Conservation (phyloP, 768 basidiomycete genomes). For the Calocybe indica region DNA sequence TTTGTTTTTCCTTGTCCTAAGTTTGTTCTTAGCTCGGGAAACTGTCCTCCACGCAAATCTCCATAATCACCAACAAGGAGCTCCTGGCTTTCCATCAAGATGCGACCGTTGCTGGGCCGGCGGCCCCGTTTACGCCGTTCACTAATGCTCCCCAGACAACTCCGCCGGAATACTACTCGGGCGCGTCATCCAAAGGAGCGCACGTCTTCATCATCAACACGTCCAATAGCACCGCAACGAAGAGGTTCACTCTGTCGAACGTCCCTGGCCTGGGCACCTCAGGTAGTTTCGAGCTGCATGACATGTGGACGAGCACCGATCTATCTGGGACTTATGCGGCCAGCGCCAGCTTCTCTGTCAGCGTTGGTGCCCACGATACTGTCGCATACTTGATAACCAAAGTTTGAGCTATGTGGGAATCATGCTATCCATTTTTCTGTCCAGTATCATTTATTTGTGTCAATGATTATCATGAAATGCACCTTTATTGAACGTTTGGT, state of each 20-base stretch:
- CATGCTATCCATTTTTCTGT: background rate
- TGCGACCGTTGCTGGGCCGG: slow-evolving; percentile 35
- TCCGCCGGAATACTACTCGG: slow-evolving; percentile 49
- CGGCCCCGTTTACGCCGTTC: slow-evolving; percentile 39
- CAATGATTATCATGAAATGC: no score
- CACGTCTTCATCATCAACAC: slow-evolving; percentile 56
- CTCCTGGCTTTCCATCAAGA: slow-evolving; percentile 55
- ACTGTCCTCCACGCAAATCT: slow-evolving; percentile 33
- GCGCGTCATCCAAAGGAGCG: slow-evolving; percentile 39
- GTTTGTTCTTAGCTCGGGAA: slow-evolving; percentile 28
- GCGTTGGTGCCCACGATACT: slow-evolving; percentile 45
- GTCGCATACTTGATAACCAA: slow-evolving; percentile 40
- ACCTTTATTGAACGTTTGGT: no score
- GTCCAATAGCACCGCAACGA: slow-evolving; percentile 28
- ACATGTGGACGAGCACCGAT: slow-evolving; percentile 48
- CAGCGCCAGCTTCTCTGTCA: slow-evolving; percentile 29
- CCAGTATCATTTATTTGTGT: no score
- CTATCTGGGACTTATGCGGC: slow-evolving; percentile 32
- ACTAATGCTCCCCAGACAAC: slow-evolving; percentile 31
- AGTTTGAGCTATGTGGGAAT: slow-evolving; percentile 1
- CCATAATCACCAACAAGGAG: slow-evolving; percentile 45
- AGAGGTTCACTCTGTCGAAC: slow-evolving; percentile 38
- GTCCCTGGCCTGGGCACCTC: slow-evolving; percentile 37
- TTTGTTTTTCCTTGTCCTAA: background rate
- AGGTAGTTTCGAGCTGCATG: slow-evolving; percentile 36